Evolutionary conservation across 2,329 filamentous ascomycete genomes (phyloP).

Genomic region (Colletotrichum eleusines): DNA sequence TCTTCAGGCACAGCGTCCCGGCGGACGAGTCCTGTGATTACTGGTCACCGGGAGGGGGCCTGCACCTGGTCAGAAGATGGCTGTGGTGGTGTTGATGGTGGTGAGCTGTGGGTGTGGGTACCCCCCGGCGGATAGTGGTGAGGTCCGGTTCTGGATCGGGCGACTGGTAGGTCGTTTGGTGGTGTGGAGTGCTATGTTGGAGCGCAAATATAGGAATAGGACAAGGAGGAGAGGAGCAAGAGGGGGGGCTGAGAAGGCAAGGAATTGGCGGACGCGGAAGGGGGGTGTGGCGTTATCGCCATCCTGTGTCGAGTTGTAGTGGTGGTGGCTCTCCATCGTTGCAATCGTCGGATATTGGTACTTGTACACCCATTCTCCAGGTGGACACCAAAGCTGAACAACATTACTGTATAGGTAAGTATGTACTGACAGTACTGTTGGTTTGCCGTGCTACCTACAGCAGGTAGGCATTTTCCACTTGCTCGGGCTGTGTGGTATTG

Average conservation of each 20-base stretch:
- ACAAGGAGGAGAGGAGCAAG: background rate
- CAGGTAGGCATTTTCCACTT: conserved; percentile 1
- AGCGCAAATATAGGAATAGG: background rate
- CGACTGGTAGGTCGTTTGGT: conserved; percentile 30
- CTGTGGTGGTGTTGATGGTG: conserved; percentile 7
- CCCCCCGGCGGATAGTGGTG: conserved; percentile 13
- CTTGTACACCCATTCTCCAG: conserved; percentile 30
- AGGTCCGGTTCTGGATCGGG: conserved; percentile 18
- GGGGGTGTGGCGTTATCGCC: conserved; percentile 7
- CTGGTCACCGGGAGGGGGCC: conserved; percentile 35
- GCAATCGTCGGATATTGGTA: conserved; percentile 15
- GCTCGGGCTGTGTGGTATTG: background rate
- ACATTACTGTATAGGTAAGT: background rate
- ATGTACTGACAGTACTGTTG: too few relatives aligned
- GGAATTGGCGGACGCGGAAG: conserved; percentile 5
- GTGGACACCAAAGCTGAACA: conserved; percentile 16
- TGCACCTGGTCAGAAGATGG: conserved; percentile 27
- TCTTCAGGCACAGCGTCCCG: conserved; percentile 33
- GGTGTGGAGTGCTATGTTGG: background rate
- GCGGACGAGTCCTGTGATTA: conserved; percentile 35
- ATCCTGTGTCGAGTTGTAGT: background rate
- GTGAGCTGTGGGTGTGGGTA: conserved; percentile 17
- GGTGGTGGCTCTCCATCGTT: conserved; percentile 28
- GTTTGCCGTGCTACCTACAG: too few relatives aligned
- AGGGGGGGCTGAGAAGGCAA: background rate